Conservation (phyloP, 2,329 filamentous ascomycete genomes). For the Colletotrichum endophyticum region DNA sequence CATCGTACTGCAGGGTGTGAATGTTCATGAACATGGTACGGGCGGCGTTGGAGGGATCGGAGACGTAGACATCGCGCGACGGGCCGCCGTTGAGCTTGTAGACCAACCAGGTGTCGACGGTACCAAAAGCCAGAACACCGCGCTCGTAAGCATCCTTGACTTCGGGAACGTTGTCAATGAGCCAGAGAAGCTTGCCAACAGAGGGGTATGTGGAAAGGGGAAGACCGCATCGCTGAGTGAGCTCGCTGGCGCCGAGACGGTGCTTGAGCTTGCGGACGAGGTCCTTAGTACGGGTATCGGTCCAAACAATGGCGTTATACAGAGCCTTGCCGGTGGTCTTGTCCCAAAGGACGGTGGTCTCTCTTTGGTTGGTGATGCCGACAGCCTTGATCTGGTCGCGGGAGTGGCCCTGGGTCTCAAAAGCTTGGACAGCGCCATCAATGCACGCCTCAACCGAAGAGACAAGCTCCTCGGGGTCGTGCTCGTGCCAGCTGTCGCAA, state of each 20-base stretch:
- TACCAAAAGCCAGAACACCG: conserved; percentile 77
- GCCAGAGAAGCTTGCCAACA: conserved; percentile 78
- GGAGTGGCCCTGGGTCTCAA: conserved; percentile 70
- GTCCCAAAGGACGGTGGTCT: conserved; percentile 84
- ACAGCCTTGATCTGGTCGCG: conserved; percentile 73
- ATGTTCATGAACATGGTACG: conserved; percentile 90
- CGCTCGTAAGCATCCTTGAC: conserved; percentile 75
- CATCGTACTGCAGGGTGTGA: conserved; percentile 75
- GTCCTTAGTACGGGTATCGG: conserved; percentile 77
- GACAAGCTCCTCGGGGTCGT: conserved; percentile 78
- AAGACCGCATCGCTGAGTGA: conserved; percentile 73
- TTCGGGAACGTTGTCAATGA: conserved; percentile 70
- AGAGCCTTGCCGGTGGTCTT: conserved; percentile 76
- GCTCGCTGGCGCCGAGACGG: conserved; percentile 68
- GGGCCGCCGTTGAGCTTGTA: conserved; percentile 79
- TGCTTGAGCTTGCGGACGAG: conserved; percentile 76
- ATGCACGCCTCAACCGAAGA: conserved; percentile 77
- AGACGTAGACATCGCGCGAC: conserved; percentile 71
- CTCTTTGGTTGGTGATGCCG: conserved; percentile 84
- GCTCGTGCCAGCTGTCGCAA: conserved; percentile 76
- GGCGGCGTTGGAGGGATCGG: conserved; percentile 83
- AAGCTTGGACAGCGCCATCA: conserved; percentile 72
- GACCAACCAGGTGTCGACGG: conserved; percentile 80
- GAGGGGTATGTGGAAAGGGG: conserved; percentile 85
- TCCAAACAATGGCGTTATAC: conserved; percentile 85